A percentile compares a stretch with the other conserved stretches of the same genome.
These are phyloP conservation scores for Tillandsia fasciculata DNA, from an alignment of 176 grass and related monocot genomes.

Conservation along the genomic window DNA sequence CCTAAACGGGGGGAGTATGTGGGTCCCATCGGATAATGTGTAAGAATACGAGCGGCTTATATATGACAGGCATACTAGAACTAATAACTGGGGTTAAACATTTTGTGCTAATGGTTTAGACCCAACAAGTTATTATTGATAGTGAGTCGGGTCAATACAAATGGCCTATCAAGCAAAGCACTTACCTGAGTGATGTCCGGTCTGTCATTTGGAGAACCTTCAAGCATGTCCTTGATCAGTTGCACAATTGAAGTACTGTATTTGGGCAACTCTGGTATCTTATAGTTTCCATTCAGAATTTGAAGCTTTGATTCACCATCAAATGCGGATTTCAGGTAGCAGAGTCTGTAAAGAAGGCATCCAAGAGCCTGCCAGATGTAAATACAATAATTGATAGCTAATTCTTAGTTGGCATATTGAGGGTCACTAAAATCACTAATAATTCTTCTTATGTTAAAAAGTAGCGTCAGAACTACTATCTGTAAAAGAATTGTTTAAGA, in stretches of 20 bases:
- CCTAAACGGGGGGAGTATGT: too few species aligned
- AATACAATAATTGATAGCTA: background rate
- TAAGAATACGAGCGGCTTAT: too few species aligned
- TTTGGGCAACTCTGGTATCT: slow-evolving; percentile 62
- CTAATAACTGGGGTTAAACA: too few species aligned
- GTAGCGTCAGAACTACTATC: background rate
- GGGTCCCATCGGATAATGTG: too few species aligned
- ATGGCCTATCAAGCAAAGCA: slow-evolving; percentile 42
- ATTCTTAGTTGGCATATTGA: too few species aligned
- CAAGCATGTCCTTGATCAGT: slow-evolving; percentile 67
- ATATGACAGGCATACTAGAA: too few species aligned
- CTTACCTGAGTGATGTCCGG: slow-evolving; percentile 86
- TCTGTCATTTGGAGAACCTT: slow-evolving; percentile 56
- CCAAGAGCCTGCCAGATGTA: slow-evolving; percentile 53
- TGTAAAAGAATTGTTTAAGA: background rate
- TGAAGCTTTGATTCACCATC: slow-evolving; percentile 91
- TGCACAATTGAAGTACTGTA: slow-evolving; percentile 33
- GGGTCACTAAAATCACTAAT: too few species aligned
- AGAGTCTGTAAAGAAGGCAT: slow-evolving; percentile 82
- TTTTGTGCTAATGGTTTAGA: too few species aligned
- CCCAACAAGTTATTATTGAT: too few species aligned
- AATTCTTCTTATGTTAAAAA: background rate
- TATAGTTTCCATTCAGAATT: slow-evolving; percentile 82
- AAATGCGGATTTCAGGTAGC: slow-evolving; percentile 81
- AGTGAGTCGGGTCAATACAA: too few species aligned